Percentiles rank a stretch among this genome's conserved stretches.
Conservation (phyloP, 2,329 filamentous ascomycete genomes). For the Pseudopithomyces maydicus region DNA sequence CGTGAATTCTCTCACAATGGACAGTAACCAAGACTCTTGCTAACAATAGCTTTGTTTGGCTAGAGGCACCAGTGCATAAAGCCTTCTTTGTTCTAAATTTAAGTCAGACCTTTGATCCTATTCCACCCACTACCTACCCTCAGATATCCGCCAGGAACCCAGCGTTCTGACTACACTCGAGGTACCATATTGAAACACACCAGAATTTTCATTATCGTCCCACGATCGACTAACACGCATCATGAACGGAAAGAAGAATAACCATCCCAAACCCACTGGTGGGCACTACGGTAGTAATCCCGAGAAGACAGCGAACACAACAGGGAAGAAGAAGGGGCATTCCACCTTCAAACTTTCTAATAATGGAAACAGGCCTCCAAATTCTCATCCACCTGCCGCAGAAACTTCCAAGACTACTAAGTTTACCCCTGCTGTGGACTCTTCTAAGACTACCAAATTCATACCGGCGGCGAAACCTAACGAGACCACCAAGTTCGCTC, state of each 20-base stretch:
- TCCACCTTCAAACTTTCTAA: not conserved
- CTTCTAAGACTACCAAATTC: not conserved
- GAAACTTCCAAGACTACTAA: not conserved
- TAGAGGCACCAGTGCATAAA: not conserved
- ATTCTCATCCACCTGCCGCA: no score
- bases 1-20: not conserved
- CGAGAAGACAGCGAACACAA: not conserved
- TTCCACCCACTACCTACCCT: not conserved
- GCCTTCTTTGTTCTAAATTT: not conserved
- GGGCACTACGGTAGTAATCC: slow-evolving; percentile 1
- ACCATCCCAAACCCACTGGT: slow-evolving; percentile 2
- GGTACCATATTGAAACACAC: no score
- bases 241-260: slow-evolving; percentile 6
- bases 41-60: slow-evolving; percentile 4
- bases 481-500: no score
- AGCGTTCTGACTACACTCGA: no score
- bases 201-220: not conserved
- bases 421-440: not conserved
- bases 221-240: not conserved
- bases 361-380: no score
- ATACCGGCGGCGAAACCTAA: not conserved
- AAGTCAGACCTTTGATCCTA: not conserved
- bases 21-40: not conserved
- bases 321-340: not conserved
- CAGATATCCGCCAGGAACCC: not conserved